phyloP scores from a whole-genome alignment of 768 basidiomycete genomes.

The Podaxis mareebaensis region DNA sequence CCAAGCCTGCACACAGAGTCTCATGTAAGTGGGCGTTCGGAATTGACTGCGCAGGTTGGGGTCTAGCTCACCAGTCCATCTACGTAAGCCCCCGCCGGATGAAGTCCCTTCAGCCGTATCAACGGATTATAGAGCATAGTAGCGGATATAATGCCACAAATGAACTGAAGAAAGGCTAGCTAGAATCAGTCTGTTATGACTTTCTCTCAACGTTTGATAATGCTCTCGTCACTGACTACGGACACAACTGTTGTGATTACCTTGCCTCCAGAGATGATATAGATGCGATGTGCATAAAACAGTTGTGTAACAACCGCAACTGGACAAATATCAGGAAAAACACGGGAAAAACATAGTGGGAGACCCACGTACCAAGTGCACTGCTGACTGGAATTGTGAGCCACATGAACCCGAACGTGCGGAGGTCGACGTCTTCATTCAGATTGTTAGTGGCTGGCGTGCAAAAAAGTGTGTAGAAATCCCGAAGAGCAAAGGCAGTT shows the following conservation, averaged over 20 bases:
- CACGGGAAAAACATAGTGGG: not conserved
- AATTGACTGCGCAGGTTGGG: not conserved
- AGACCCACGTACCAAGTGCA: conserved; percentile 1
- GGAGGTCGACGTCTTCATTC: not conserved
- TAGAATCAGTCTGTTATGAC: not conserved
- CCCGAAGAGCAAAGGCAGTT: not conserved
- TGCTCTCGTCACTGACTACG: not conserved
- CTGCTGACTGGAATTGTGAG: conserved; percentile 1
- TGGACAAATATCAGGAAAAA: not conserved
- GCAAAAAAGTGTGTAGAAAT: conserved; percentile 11
- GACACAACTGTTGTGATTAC: not conserved
- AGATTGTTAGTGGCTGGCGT: not conserved
- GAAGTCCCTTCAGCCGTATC: not conserved
- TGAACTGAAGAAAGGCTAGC: not conserved
- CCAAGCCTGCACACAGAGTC: not conserved
- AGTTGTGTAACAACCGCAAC: not conserved
- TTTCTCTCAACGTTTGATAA: not conserved
- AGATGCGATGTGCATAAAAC: conserved; percentile 9
- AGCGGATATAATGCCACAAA: not conserved
- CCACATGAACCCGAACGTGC: conserved; percentile 6
- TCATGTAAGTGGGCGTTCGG: not conserved
- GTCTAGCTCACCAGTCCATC: not conserved
- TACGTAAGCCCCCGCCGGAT: not conserved
- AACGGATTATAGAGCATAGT: not conserved
- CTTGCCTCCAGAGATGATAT: not conserved